These are phyloP conservation scores for Triticum aestivum DNA, from an alignment of 176 grass and related monocot species.

Conservation along the genomic window IWGSC_CS_RefSeq_v2.1 NC_057797.1:748415830-748416329, in stretches of 20 bases:
- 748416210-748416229: no score
- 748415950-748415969: neutral
- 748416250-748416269: no score
- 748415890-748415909: neutral
- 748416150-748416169: no score
- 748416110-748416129: neutral
- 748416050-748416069: neutral
- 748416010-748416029: neutral
- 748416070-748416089: conserved; percentile 12
- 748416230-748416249: no score
- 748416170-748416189: no score
- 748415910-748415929: neutral
- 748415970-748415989: conserved; percentile 23
- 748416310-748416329: no score
- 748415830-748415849: neutral
- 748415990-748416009: conserved; percentile 17
- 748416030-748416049: neutral
- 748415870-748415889: conserved; percentile 18
- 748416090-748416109: conserved; percentile 25
- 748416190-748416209: no score
- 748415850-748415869: neutral
- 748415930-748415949: neutral
- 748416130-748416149: neutral
- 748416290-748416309: no score
- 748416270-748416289: no score